Conservation (phyloP, 1,139 yeast genomes). For the Yamadazyma conglobata region DNA sequence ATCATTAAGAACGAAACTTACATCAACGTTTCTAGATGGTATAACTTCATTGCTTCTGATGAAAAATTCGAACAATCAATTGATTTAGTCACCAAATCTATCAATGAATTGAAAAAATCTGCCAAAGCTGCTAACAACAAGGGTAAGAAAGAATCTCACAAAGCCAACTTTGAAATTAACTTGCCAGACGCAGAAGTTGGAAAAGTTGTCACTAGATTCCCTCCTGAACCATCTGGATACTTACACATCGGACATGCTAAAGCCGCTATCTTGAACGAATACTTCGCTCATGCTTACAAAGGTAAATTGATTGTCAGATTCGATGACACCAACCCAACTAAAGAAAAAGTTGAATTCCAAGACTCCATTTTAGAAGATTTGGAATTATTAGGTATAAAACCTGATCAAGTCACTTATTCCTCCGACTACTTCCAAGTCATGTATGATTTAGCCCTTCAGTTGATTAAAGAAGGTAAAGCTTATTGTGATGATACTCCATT, state of each 20-base stretch:
- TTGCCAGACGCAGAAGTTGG: slow-evolving; percentile 89
- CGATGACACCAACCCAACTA: slow-evolving; percentile 95
- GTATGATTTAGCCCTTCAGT: slow-evolving; percentile 77
- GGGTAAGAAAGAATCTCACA: slow-evolving; percentile 73
- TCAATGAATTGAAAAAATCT: slow-evolving; percentile 71
- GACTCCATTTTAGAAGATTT: slow-evolving; percentile 90
- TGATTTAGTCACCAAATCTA: slow-evolving; percentile 62
- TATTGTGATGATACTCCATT: slow-evolving; percentile 94
- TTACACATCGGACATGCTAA: slow-evolving; percentile 94
- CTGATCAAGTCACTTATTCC: slow-evolving; percentile 81
- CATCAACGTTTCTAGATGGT: slow-evolving; percentile 92
- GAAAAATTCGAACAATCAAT: slow-evolving; percentile 67
- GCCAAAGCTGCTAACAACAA: slow-evolving; percentile 41
- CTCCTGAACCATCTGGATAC: slow-evolving; percentile 90
- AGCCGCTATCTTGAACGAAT: slow-evolving; percentile 93
- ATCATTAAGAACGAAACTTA: slow-evolving; percentile 80
- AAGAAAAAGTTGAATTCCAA: slow-evolving; percentile 90
- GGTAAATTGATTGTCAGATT: slow-evolving; percentile 94
- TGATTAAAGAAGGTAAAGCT: slow-evolving; percentile 93
- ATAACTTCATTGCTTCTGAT: slow-evolving; percentile 64
- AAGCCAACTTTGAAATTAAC: slow-evolving; percentile 91
- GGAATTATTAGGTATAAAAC: slow-evolving; percentile 83
- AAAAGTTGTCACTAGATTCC: slow-evolving; percentile 95
- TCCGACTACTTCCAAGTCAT: slow-evolving; percentile 88
- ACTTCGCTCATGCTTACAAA: slow-evolving; percentile 88